Percentiles rank a stretch among this genome's conserved stretches.
Evolutionary conservation across 2,329 filamentous ascomycete species (phyloP).

Genomic region (Beauveria brongniartii): DNA sequence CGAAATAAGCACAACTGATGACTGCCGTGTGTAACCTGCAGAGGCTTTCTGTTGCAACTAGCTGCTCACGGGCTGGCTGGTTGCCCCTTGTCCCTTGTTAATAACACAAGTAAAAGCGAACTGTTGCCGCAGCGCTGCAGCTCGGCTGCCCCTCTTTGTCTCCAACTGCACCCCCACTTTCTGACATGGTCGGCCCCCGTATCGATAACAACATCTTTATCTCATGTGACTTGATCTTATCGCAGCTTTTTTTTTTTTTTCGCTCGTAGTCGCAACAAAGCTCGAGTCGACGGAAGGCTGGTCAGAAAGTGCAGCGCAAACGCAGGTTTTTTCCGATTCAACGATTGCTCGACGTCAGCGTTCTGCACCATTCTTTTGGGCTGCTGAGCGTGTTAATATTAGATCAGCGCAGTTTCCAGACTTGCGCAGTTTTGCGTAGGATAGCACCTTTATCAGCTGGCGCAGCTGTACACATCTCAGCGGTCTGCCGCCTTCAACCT

Average conservation of each 20-base stretch:
- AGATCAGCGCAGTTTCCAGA: background rate
- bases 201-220: slow-evolving; percentile 9
- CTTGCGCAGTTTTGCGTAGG: background rate
- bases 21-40: background rate
- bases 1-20: background rate
- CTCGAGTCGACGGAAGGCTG: background rate
- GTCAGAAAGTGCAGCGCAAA: background rate
- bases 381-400: background rate
- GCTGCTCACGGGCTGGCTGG: background rate
- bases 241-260: slow-evolving; percentile 10
- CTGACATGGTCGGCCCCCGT: background rate
- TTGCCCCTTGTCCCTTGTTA: background rate
- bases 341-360: background rate
- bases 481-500: background rate
- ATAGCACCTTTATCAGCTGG: background rate
- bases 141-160: slow-evolving; percentile 2
- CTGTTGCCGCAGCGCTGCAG: background rate
- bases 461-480: background rate
- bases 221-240: slow-evolving; percentile 11
- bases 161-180: slow-evolving; percentile 2
- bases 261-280: background rate
- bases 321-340: background rate
- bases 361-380: background rate
- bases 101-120: background rate
- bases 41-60: background rate